Evolutionary conservation across 2,329 filamentous ascomycete species (phyloP).

Genomic region (Aureobasidium sp.): DNA sequence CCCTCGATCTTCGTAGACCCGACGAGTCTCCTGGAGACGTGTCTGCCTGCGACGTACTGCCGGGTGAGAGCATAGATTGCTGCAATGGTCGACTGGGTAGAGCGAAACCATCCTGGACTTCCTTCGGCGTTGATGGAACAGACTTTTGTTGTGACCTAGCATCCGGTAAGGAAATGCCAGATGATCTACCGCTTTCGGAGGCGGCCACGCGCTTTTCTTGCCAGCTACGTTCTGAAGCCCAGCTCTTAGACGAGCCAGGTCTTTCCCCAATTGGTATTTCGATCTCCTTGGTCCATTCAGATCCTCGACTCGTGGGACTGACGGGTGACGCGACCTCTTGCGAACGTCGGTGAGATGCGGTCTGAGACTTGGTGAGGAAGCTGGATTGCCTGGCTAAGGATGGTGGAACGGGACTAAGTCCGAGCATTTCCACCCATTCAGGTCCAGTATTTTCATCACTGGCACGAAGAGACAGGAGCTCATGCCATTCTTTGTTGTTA

Average conservation of each 20-base stretch:
- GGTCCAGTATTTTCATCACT: conserved; percentile 67
- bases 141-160: background rate
- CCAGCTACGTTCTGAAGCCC: conserved; percentile 18
- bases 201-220: background rate
- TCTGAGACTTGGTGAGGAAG: conserved; percentile 31
- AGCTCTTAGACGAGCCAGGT: conserved; percentile 38
- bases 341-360: background rate
- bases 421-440: conserved; percentile 87
- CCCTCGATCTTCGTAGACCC: conserved; percentile 29
- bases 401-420: conserved; percentile 54
- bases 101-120: conserved; percentile 14
- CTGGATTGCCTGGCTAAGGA: conserved; percentile 46
- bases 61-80: conserved; percentile 9
- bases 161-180: background rate
- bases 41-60: background rate
- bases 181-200: background rate
- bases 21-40: background rate
- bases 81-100: background rate
- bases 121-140: background rate
- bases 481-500: conserved; percentile 63
- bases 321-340: background rate
- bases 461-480: conserved; percentile 68
- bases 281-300: conserved; percentile 38
- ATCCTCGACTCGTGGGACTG: background rate
- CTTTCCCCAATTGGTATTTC: conserved; percentile 56